These are phyloP conservation scores for Trichoderma simmonsii DNA, from an alignment of 2,329 filamentous ascomycete genomes.

Conservation along the genomic window DNA sequence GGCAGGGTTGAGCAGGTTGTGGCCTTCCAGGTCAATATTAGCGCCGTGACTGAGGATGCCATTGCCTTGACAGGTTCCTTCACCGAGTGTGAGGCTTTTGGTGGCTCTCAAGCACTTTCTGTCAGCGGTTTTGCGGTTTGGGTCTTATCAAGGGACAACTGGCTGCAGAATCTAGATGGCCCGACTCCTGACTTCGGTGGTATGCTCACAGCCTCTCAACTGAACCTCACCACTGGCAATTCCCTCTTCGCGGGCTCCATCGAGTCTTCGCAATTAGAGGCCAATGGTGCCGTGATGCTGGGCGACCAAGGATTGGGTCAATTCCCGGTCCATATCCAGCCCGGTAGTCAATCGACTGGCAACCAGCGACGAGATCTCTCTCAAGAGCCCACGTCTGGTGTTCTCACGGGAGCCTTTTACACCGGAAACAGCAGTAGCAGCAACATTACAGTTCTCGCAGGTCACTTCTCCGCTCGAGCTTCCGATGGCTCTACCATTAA, in stretches of 20 bases:
- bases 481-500: constrained; percentile 67
- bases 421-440: constrained; percentile 65
- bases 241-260: constrained; percentile 82
- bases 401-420: constrained; percentile 79
- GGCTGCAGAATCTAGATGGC: constrained; percentile 75
- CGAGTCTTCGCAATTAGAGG: constrained; percentile 68
- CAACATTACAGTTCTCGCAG: constrained; percentile 85
- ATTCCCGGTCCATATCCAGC: constrained; percentile 56
- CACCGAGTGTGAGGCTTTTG: constrained; percentile 66
- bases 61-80: constrained; percentile 82
- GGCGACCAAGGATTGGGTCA: constrained; percentile 49
- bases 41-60: constrained; percentile 64
- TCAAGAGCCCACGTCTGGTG: constrained; percentile 54
- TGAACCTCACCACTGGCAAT: constrained; percentile 60
- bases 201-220: constrained; percentile 63
- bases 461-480: constrained; percentile 72
- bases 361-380: constrained; percentile 45
- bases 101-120: constrained; percentile 55
- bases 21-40: constrained; percentile 75
- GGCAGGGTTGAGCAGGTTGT: constrained; percentile 74
- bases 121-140: constrained; percentile 83
- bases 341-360: constrained; percentile 29
- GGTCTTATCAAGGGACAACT: constrained; percentile 81
- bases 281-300: constrained; percentile 70
- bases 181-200: constrained; percentile 67